Evolutionary conservation across 2,329 filamentous ascomycete species (phyloP).

Genomic region (Pyricularia pennisetigena): DNA sequence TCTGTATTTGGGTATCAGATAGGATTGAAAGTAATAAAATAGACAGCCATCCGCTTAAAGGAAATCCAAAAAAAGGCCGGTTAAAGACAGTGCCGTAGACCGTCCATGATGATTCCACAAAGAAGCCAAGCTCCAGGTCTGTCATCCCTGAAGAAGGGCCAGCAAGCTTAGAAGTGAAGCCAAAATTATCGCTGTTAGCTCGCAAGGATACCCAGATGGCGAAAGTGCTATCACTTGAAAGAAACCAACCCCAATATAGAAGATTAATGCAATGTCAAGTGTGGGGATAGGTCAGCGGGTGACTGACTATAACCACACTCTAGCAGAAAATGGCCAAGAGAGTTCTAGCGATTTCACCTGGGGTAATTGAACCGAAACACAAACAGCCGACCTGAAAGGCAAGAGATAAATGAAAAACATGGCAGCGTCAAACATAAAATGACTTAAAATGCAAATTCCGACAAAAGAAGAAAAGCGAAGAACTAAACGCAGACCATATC

Average conservation of each 20-base stretch:
- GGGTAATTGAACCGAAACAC: neutral
- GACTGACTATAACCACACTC: neutral
- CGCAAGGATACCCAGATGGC: neutral
- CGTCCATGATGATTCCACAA: neutral
- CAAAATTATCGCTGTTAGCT: neutral
- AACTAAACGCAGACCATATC: slow-evolving; percentile 3
- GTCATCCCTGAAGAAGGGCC: neutral
- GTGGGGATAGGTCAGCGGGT: neutral
- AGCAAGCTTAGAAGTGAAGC: neutral
- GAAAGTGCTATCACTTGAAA: neutral
- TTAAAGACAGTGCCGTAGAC: neutral
- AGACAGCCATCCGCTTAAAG: neutral
- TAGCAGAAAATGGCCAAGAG: neutral
- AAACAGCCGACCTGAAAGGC: neutral
- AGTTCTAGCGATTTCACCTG: neutral
- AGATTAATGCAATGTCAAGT: neutral
- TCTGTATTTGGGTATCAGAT: neutral
- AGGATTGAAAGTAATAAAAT: neutral
- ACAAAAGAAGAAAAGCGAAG: neutral
- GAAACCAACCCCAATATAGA: neutral
- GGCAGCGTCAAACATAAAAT: neutral
- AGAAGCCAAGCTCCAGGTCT: neutral
- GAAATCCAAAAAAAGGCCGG: neutral
- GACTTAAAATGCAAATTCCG: neutral
- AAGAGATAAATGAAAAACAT: neutral